Conservation (phyloP, 331 rosid species). For the Pyrus hybrid region DNA sequence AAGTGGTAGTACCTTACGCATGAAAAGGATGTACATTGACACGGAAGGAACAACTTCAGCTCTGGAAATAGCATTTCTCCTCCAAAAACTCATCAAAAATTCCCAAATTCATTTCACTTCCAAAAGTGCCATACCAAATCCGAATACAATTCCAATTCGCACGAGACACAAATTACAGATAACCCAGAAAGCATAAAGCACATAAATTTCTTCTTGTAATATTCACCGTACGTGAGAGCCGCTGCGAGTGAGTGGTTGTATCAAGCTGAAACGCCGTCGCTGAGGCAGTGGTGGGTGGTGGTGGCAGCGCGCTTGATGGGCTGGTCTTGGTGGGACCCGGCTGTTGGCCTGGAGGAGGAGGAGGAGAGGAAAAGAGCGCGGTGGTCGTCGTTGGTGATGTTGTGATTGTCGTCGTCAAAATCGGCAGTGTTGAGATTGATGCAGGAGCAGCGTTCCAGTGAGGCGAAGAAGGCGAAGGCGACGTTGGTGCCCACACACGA, state of each 20-base stretch:
- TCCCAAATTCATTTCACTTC: not conserved
- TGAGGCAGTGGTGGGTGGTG: not conserved
- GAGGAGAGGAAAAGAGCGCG: conserved; percentile 25
- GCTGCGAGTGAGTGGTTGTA: not conserved
- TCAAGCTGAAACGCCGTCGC: not conserved
- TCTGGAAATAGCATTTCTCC: not conserved
- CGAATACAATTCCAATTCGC: not conserved
- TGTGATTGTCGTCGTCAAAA: conserved; percentile 21
- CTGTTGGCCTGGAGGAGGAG: not conserved
- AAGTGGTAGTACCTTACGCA: not conserved
- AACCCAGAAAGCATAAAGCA: not conserved
- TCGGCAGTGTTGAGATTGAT: conserved; percentile 58
- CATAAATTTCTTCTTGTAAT: not conserved
- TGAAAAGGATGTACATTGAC: not conserved
- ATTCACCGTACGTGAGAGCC: not conserved
- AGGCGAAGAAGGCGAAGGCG: conserved; percentile 54
- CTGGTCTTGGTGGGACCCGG: not conserved
- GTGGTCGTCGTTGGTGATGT: conserved; percentile 21
- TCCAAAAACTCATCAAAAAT: not conserved
- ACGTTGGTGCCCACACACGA: conserved; percentile 50
- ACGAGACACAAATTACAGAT: not conserved
- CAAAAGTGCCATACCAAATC: not conserved
- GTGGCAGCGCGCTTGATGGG: not conserved
- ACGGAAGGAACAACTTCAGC: not conserved
- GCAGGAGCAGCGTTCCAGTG: conserved; percentile 71